Evolutionary conservation across 2,329 filamentous ascomycete genomes (phyloP).

Genomic region (Monilinia laxa): DNA sequence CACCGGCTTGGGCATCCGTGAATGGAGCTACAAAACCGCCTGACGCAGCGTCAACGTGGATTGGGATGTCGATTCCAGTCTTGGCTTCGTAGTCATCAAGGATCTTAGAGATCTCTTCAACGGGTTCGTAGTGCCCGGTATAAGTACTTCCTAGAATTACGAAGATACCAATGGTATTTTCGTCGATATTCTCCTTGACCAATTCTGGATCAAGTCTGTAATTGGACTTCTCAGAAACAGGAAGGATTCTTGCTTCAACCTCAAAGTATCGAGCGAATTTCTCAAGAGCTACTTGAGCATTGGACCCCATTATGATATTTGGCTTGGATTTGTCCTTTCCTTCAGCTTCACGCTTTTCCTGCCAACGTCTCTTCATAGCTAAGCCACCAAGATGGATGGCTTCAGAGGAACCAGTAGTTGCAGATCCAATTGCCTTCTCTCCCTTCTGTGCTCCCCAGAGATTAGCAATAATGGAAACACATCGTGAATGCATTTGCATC

Average conservation of each 20-base stretch:
- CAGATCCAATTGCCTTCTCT: slow-evolving; percentile 65
- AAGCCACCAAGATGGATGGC: slow-evolving; percentile 69
- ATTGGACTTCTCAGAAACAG: slow-evolving; percentile 59
- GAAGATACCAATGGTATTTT: slow-evolving; percentile 76
- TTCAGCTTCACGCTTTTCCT: slow-evolving; percentile 57
- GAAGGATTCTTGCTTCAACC: slow-evolving; percentile 64
- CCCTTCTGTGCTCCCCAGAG: slow-evolving; percentile 62
- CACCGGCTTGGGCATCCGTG: slow-evolving; percentile 54
- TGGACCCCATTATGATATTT: slow-evolving; percentile 74
- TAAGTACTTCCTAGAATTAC: slow-evolving; percentile 72
- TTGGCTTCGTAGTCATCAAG: slow-evolving; percentile 61
- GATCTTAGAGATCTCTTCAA: slow-evolving; percentile 64
- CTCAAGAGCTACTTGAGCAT: slow-evolving; percentile 70
- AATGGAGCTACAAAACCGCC: slow-evolving; percentile 64
- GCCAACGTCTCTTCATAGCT: slow-evolving; percentile 75
- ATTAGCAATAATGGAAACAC: slow-evolving; percentile 66
- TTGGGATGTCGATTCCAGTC: slow-evolving; percentile 64
- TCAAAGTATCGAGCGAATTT: slow-evolving; percentile 76
- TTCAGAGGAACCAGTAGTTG: slow-evolving; percentile 70
- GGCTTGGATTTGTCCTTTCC: slow-evolving; percentile 64
- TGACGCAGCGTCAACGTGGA: slow-evolving; percentile 63
- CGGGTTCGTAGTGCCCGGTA: slow-evolving; percentile 71
- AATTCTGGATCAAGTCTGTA: slow-evolving; percentile 63
- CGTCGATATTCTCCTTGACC: slow-evolving; percentile 66
- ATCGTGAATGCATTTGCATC: slow-evolving; percentile 63